Base-by-base conservation (phyloP, 2,329 filamentous ascomycete genomes). In the Verticillium zaregamsianum region DNA sequence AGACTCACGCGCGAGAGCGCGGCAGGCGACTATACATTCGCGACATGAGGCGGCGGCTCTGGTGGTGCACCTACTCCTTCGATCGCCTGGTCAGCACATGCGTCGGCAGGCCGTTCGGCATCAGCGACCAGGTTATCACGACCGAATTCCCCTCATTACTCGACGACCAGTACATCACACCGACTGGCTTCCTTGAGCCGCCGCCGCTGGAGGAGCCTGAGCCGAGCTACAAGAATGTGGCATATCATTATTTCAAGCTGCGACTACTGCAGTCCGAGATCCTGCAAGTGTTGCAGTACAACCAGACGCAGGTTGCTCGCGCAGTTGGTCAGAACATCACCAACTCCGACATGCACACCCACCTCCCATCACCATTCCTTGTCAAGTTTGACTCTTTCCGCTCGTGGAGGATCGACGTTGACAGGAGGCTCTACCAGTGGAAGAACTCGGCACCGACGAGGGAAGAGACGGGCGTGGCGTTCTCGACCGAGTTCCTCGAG, bases 21-120 rank as follows among this genome's bases (percentile, higher is more conserved):
- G 89, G 74, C 81, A 85, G 90, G 57, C 85, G 91, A 62, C 87
- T 96, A 74, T 97, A 92, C 84, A 83, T 92, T 45, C 87, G 94
- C 59, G 95, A 98, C 73, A 83, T 97, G 65, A 87, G 93, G 59
- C 85, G 94, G 61, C 86, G 94, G 35, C 80, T 98, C 15, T 98
- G 93, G 93, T 98, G 95, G 94, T 97, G 93, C 77, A 93, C 93
- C 2, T 98, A 98, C 76, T 94, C 92, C 5, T 87, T 98, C 61
- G 94, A 98, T 75, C 86, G 94, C n/a, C 86, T 98, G 5, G 94
- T 98, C 58, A 95, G 92, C 70, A 93, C 92, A 25, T 97, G 93
- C 68, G 94, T 98, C 31, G 94, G 94, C 40, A 84, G 94, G 61
- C 95, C 94, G 7, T 96, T 97, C 70, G 93, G 94, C 33, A 92